A percentile compares a stretch with the other conserved stretches of the same genome.
Evolutionary conservation across 2,329 filamentous ascomycete species (phyloP).

Genomic region (Coniochaeta sp.): DNA sequence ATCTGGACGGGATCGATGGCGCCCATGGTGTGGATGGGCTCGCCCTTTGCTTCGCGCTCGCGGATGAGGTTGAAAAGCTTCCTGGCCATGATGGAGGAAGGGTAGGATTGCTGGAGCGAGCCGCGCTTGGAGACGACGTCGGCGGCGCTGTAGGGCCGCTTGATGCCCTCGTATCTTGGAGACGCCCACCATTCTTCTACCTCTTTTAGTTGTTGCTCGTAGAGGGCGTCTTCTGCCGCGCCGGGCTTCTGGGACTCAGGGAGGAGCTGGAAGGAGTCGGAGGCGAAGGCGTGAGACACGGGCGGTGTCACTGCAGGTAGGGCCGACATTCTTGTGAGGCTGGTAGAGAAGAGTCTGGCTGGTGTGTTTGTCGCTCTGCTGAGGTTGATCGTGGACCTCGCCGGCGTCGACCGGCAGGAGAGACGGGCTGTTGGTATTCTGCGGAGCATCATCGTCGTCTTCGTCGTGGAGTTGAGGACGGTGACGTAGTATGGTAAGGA

Average conservation of each 20-base stretch:
- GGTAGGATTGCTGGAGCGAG: slow-evolving; percentile 77
- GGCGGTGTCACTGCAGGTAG: slow-evolving; percentile 50
- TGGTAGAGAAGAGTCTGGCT: slow-evolving; percentile 30
- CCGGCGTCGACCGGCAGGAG: slow-evolving; percentile 1
- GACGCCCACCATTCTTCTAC: slow-evolving; percentile 88
- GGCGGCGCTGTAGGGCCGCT: slow-evolving; percentile 80
- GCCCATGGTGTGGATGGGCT: slow-evolving; percentile 95
- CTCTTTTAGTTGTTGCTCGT: slow-evolving; percentile 74
- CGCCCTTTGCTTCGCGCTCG: slow-evolving; percentile 66
- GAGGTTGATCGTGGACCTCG: background rate
- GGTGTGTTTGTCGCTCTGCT: background rate
- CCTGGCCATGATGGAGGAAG: slow-evolving; percentile 88
- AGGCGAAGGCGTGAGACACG: slow-evolving; percentile 52
- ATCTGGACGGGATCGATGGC: slow-evolving; percentile 99
- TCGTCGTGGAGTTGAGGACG: no score
- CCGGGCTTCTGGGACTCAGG: slow-evolving; percentile 72
- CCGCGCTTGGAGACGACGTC: slow-evolving; percentile 93
- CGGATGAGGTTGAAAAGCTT: slow-evolving; percentile 89
- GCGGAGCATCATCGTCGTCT: slow-evolving; percentile 2
- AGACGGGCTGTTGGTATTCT: background rate
- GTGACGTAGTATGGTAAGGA: no score
- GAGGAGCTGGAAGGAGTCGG: slow-evolving; percentile 81
- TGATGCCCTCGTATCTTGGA: slow-evolving; percentile 81
- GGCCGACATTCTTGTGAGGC: slow-evolving; percentile 42
- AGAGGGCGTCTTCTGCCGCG: slow-evolving; percentile 75